phyloP scores from a whole-genome alignment of 352 stramenopile genomes.

The Pythium rhizo-oryzae region DNA sequence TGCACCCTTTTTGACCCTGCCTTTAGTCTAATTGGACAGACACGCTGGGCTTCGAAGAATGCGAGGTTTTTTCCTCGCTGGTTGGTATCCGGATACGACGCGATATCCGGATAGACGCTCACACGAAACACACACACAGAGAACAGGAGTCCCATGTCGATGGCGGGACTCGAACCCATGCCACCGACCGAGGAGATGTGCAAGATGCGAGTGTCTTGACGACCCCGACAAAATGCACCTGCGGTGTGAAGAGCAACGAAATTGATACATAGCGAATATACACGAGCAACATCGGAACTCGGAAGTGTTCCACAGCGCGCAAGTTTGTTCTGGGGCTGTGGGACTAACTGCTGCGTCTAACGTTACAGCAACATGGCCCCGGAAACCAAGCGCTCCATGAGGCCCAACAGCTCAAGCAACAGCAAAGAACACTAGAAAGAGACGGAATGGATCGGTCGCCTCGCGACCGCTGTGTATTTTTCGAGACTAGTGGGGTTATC shows the following conservation, averaged over 20 bases:
- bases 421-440: too few species aligned
- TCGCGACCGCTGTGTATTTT: background rate
- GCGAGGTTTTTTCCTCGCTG: slow-evolving; percentile 36
- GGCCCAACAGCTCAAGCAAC: too few species aligned
- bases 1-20: slow-evolving; percentile 88
- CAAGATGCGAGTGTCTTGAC: slow-evolving; percentile 19
- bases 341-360: background rate
- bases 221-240: slow-evolving; percentile 32
- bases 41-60: slow-evolving; percentile 90
- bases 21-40: slow-evolving; percentile 91
- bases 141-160: slow-evolving; percentile 8
- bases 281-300: slow-evolving; percentile 3
- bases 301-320: background rate
- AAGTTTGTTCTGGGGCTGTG: background rate
- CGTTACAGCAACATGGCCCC: background rate
- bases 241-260: background rate
- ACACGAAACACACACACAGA: slow-evolving; percentile 15
- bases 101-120: slow-evolving; percentile 12
- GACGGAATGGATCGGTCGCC: too few species aligned
- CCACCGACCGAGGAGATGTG: slow-evolving; percentile 19
- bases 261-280: slow-evolving; percentile 31
- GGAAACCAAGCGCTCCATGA: too few species aligned
- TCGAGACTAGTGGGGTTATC: background rate
- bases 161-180: slow-evolving; percentile 67
- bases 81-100: slow-evolving; percentile 13